These are phyloP conservation scores for Gelatoporia subvermispora DNA, from an alignment of 768 basidiomycete species.

Conservation along the genomic window DNA sequence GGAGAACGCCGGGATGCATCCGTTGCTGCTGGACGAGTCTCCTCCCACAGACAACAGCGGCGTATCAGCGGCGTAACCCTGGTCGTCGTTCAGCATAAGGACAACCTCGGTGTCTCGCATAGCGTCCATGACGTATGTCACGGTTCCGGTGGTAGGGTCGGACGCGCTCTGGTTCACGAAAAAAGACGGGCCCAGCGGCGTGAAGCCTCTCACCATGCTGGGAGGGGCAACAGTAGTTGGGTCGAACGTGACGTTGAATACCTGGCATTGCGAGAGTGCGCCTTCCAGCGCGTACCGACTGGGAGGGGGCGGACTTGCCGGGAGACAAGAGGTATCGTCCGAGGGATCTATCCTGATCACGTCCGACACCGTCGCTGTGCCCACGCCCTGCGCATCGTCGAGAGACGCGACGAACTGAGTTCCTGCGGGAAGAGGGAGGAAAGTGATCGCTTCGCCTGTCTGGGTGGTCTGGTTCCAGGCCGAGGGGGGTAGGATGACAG, in stretches of 20 bases:
- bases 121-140: slow-evolving; percentile 40
- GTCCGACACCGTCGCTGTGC: slow-evolving; percentile 41
- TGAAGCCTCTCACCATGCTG: slow-evolving; percentile 34
- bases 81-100: slow-evolving; percentile 40
- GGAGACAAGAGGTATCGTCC: slow-evolving; percentile 39
- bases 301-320: slow-evolving; percentile 4
- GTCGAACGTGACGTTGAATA: slow-evolving; percentile 42
- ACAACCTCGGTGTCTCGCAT: slow-evolving; percentile 33
- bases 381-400: slow-evolving; percentile 39
- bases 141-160: slow-evolving; percentile 28
- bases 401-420: slow-evolving; percentile 52
- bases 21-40: slow-evolving; percentile 16
- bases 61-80: slow-evolving; percentile 36
- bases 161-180: slow-evolving; percentile 15
- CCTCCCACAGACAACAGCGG: slow-evolving; percentile 37
- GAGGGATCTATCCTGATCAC: slow-evolving; percentile 41
- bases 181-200: slow-evolving; percentile 23
- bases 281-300: slow-evolving; percentile 30
- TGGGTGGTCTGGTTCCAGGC: slow-evolving; percentile 31
- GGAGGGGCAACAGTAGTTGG: slow-evolving; percentile 29
- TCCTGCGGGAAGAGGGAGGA: slow-evolving; percentile 46
- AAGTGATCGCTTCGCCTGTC: slow-evolving; percentile 41
- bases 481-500: slow-evolving; percentile 39
- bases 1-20: slow-evolving; percentile 20
- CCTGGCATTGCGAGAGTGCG: slow-evolving; percentile 42